phyloP scores from a whole-genome alignment of 2,329 filamentous ascomycete species.

The Colletotrichum sp. region DNA sequence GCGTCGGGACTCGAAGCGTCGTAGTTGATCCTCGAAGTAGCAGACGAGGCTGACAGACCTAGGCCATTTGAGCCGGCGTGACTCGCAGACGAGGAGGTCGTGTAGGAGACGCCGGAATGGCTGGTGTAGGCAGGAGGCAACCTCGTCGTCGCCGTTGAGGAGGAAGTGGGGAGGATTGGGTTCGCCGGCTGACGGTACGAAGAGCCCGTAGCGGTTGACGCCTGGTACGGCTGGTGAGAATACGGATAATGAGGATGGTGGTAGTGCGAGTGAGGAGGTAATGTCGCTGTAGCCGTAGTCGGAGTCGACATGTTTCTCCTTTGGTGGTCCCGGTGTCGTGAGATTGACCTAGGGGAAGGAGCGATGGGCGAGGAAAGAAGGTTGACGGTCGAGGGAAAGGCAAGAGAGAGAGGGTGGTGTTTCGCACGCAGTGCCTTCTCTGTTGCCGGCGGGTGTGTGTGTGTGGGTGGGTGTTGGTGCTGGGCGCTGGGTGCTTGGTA shows the following conservation, averaged over 20 bases:
- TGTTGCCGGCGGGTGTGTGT: conserved; percentile 7
- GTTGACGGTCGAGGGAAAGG: conserved; percentile 7
- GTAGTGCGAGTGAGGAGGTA: conserved; percentile 56
- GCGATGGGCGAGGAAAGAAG: conserved; percentile 14
- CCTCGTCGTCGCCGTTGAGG: conserved; percentile 40
- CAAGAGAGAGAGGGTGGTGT: conserved; percentile 11
- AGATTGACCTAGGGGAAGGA: conserved; percentile 14
- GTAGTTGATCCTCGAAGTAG: conserved; percentile 33
- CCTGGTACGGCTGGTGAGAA: conserved; percentile 51
- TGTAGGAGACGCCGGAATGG: conserved; percentile 33
- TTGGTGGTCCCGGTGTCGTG: conserved; percentile 10
- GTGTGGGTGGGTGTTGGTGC: conserved; percentile 8
- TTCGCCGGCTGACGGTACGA: conserved; percentile 35
- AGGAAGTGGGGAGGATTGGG: conserved; percentile 42
- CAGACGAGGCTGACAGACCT: conserved; percentile 34
- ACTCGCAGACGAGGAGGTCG: conserved; percentile 21
- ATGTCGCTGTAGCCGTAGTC: conserved; percentile 44
- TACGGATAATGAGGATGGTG: conserved; percentile 71
- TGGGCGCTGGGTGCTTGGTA: conserved; percentile 6
- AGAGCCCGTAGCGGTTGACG: conserved; percentile 43
- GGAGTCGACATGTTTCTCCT: conserved; percentile 75
- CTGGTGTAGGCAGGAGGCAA: conserved; percentile 34
- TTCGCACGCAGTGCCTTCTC: conserved; percentile 16
- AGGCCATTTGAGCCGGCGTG: conserved; percentile 40
- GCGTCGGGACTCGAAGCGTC: conserved; percentile 33